These are phyloP conservation scores for Colletotrichum kahawae DNA, from an alignment of 2,329 filamentous ascomycete species.

Conservation along the genomic window DNA sequence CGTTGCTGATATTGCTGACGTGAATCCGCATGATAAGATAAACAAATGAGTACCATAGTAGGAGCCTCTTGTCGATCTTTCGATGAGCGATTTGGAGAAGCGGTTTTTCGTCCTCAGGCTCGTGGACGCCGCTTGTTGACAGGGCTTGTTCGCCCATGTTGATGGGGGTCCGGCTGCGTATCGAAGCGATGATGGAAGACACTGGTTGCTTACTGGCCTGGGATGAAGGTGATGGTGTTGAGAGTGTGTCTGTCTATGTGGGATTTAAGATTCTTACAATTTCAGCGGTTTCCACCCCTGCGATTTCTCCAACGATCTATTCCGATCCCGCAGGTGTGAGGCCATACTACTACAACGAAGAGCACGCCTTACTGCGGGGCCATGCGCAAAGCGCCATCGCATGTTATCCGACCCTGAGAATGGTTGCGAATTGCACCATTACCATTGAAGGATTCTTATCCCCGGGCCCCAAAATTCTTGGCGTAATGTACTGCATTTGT, in stretches of 20 bases:
- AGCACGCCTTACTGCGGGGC: slow-evolving; percentile 26
- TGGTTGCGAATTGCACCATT: not conserved
- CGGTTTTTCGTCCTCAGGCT: not conserved
- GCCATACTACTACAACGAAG: not conserved
- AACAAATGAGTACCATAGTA: slow-evolving; percentile 28
- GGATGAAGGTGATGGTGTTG: not conserved
- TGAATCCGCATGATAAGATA: slow-evolving; percentile 30
- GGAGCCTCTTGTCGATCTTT: slow-evolving; percentile 28
- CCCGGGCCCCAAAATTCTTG: not conserved
- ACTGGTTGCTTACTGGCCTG: not conserved
- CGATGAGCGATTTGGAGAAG: slow-evolving; percentile 21
- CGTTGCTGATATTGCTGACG: slow-evolving; percentile 30
- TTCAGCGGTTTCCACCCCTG: not conserved
- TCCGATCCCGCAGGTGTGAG: not conserved
- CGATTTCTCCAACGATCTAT: not conserved
- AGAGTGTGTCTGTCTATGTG: not conserved
- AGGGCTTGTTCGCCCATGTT: not conserved
- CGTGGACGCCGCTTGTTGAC: not conserved
- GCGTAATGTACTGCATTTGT: rapidly evolving
- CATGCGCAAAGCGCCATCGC: not conserved
- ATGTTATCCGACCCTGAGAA: not conserved
- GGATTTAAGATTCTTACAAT: too few species aligned
- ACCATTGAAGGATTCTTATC: not conserved
- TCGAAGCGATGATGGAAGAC: not conserved
- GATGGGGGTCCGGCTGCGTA: not conserved